Evolutionary conservation across 139 green algal species (phyloP).

Genomic region (Chlamydomonas applanata): DNA sequence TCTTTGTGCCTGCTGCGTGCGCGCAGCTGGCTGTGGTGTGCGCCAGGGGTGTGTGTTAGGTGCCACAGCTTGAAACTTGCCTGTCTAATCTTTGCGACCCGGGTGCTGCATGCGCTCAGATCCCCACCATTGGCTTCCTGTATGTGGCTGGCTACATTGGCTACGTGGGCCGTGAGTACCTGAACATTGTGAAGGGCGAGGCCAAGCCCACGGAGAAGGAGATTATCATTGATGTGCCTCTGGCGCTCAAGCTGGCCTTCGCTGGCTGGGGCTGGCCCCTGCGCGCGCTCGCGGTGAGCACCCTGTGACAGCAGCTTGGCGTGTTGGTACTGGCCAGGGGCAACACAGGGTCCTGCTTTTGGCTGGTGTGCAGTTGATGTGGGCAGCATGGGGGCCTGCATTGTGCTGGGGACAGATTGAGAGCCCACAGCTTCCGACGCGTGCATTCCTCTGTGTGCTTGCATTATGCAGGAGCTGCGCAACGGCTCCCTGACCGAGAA

Average conservation of each 20-base stretch:
- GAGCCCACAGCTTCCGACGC: no score
- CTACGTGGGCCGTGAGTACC: conserved; percentile 90
- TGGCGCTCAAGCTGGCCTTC: conserved; percentile 70
- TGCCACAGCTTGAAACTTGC: neutral
- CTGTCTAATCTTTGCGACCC: no score
- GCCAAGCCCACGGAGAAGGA: conserved; percentile 86
- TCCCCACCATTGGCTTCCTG: conserved; percentile 95
- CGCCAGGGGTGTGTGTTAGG: neutral
- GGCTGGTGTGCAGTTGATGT: no score
- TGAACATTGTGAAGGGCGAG: conserved; percentile 50
- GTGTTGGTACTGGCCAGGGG: no score
- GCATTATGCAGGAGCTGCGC: conserved; percentile 63
- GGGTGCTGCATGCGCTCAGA: conserved; percentile 55
- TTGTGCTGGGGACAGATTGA: no score
- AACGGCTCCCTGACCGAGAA: conserved; percentile 78
- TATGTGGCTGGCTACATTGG: conserved; percentile 98
- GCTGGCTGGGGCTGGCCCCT: conserved; percentile 82
- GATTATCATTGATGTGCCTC: conserved; percentile 97
- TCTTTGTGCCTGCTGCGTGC: neutral
- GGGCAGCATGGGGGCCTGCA: no score
- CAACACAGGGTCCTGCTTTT: no score
- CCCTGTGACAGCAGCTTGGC: no score
- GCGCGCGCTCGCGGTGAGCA: conserved; percentile 38
- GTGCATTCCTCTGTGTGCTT: neutral
- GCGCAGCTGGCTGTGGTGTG: neutral